Conservation (phyloP, 2,329 filamentous ascomycete species). For the Aspergillus sp. region DNA sequence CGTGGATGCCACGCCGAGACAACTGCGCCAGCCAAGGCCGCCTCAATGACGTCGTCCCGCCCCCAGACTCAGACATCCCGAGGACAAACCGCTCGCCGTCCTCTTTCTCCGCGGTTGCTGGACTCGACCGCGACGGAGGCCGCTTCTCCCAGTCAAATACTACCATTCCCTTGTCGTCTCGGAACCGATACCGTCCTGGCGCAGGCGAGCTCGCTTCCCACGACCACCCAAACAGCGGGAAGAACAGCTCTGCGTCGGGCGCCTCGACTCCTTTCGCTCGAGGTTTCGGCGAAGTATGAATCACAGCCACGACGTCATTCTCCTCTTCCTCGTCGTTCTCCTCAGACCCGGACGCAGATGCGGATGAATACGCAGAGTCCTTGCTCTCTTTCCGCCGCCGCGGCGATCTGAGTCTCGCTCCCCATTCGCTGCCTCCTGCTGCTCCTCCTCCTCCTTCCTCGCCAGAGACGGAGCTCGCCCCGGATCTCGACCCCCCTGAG, state of each 20-base stretch:
- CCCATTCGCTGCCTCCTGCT: background rate
- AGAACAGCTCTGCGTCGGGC: slow-evolving; percentile 7
- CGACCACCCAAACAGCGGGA: background rate
- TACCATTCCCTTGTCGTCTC: background rate
- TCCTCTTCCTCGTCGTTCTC: background rate
- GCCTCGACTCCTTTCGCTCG: background rate
- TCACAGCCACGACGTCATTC: slow-evolving; percentile 2
- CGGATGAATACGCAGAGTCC: background rate
- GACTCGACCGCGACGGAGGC: slow-evolving; percentile 1
- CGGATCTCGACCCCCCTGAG: background rate
- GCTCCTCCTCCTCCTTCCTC: background rate
- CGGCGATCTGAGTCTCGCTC: background rate
- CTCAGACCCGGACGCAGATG: background rate
- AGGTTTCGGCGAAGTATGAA: slow-evolving; percentile 8
- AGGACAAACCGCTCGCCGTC: slow-evolving; percentile 15
- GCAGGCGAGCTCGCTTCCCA: background rate
- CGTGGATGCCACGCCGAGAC: slow-evolving; percentile 22
- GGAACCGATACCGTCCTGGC: slow-evolving; percentile 9
- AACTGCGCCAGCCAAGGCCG: slow-evolving; percentile 18
- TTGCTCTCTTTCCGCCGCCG: background rate
- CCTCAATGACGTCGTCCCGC: background rate
- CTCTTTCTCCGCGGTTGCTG: background rate
- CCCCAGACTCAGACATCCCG: background rate
- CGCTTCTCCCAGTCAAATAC: slow-evolving; percentile 16
- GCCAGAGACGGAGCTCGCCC: background rate